Evolutionary conservation across 495 filamentous ascomycete genomes (phyloP).

Genomic region (Penicillium arizonense): DNA sequence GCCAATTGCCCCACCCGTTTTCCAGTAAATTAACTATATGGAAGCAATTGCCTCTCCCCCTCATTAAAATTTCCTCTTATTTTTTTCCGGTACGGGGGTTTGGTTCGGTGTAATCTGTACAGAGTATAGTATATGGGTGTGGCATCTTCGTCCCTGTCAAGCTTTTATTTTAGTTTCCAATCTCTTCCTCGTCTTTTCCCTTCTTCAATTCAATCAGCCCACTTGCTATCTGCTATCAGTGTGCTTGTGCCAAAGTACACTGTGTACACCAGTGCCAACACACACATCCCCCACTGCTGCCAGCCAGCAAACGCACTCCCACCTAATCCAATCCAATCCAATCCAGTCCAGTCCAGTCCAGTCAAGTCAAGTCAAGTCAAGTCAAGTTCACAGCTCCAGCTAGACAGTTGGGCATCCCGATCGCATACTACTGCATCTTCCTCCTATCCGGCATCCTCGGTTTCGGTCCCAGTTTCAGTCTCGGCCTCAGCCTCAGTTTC

Average conservation of each 20-base stretch:
- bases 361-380: no score
- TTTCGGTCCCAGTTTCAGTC: no score
- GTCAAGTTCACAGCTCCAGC: no score
- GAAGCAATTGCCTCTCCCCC: slow-evolving; percentile 7
- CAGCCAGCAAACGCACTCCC: slow-evolving; percentile 2
- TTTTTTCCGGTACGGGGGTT: slow-evolving; percentile 12
- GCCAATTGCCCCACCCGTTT: slow-evolving; percentile 24
- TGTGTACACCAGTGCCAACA: no score
- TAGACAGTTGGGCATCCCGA: slow-evolving; percentile 33
- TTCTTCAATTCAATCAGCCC: background rate
- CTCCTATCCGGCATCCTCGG: slow-evolving; percentile 14
- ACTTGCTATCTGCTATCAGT: background rate
- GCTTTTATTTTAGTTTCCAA: slow-evolving; percentile 4
- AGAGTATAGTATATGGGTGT: slow-evolving; percentile 7
- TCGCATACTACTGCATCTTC: slow-evolving; percentile 22
- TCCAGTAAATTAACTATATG: slow-evolving; percentile 14
- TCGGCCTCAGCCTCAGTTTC: background rate
- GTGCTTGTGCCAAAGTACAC: background rate
- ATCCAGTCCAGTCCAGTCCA: no score
- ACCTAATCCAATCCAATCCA: no score
- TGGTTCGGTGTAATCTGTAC: slow-evolving; percentile 16
- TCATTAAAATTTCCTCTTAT: slow-evolving; percentile 14
- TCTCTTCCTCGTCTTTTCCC: background rate
- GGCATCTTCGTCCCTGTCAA: slow-evolving; percentile 12
- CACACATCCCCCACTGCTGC: background rate